A percentile compares a stretch with the other conserved stretches of the same genome.
Evolutionary conservation across 768 basidiomycete genomes (phyloP).

Genomic region (Mycena alexandri): DNA sequence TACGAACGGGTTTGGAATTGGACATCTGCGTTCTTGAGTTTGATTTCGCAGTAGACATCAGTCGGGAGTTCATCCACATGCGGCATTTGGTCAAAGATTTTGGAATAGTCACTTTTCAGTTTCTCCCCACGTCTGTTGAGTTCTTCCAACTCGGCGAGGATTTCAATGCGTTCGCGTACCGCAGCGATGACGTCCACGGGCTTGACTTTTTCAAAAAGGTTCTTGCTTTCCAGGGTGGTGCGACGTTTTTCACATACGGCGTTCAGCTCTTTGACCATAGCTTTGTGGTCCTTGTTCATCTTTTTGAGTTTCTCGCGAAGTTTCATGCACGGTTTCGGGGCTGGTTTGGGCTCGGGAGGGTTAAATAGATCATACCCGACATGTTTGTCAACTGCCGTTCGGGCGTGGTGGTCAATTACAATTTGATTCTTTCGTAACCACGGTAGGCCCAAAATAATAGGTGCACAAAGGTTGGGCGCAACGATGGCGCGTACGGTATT

Average conservation of each 20-base stretch:
- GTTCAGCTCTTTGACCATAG: slow-evolving; percentile 1
- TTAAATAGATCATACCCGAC: no score
- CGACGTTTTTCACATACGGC: slow-evolving; percentile 16
- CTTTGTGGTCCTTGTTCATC: slow-evolving; percentile 32
- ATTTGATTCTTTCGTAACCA: no score
- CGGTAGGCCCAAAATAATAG: no score
- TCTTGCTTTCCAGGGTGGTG: neutral
- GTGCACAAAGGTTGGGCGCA: no score
- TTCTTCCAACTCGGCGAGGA: slow-evolving; percentile 8
- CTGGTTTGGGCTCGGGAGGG: no score
- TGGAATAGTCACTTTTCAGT: slow-evolving; percentile 21
- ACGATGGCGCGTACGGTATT: no score
- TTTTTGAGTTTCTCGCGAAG: no score
- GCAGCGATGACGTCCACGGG: slow-evolving; percentile 11
- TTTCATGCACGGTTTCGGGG: no score
- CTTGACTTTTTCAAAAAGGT: slow-evolving; percentile 5
- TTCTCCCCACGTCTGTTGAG: neutral
- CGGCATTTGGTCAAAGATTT: slow-evolving; percentile 45
- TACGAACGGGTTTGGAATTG: slow-evolving; percentile 43
- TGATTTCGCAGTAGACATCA: slow-evolving; percentile 39
- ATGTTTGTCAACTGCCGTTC: no score
- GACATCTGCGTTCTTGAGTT: slow-evolving; percentile 42
- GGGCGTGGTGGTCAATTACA: no score
- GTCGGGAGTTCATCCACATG: slow-evolving; percentile 44
- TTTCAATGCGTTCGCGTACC: slow-evolving; percentile 1